These are phyloP conservation scores for Friedmanniomyces simplex DNA, from an alignment of 495 filamentous ascomycete genomes.

Conservation along the genomic window DNA sequence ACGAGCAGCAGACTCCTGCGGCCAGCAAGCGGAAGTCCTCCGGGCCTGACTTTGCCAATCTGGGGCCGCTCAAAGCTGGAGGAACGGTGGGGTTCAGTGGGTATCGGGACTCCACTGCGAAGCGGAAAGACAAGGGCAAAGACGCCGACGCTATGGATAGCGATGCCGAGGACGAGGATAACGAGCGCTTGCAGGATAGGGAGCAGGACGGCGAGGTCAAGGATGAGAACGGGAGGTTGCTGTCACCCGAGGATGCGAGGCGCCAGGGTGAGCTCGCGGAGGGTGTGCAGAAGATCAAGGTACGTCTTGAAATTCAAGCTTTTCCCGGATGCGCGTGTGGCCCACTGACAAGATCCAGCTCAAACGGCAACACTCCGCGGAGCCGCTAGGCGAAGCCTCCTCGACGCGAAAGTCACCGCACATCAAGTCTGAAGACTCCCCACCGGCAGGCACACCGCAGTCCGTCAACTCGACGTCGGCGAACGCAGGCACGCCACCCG, in stretches of 20 bases:
- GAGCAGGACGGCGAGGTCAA: slow-evolving; percentile 61
- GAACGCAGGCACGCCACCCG: slow-evolving; percentile 18
- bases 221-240: slow-evolving; percentile 44
- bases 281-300: slow-evolving; percentile 84
- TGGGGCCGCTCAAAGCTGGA: slow-evolving; percentile 71
- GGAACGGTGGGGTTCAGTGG: slow-evolving; percentile 82
- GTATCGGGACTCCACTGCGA: slow-evolving; percentile 63
- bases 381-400: slow-evolving; percentile 48
- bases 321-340: background rate
- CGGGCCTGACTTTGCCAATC: slow-evolving; percentile 69
- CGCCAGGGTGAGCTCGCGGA: slow-evolving; percentile 80
- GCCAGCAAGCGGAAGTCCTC: slow-evolving; percentile 60
- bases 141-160: slow-evolving; percentile 66
- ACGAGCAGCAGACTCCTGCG: slow-evolving; percentile 45
- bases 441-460: slow-evolving; percentile 11
- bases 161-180: slow-evolving; percentile 53
- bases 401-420: slow-evolving; percentile 28
- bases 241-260: slow-evolving; percentile 70
- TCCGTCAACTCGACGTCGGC: slow-evolving; percentile 19
- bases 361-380: slow-evolving; percentile 88
- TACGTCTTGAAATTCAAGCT: slow-evolving; percentile 37
- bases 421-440: slow-evolving; percentile 14
- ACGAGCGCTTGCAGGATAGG: slow-evolving; percentile 38
- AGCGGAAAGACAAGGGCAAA: slow-evolving; percentile 39
- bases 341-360: slow-evolving; percentile 46